Evolutionary conservation across 768 basidiomycete species (phyloP).

Genomic region (Fistulinella prunicolor): DNA sequence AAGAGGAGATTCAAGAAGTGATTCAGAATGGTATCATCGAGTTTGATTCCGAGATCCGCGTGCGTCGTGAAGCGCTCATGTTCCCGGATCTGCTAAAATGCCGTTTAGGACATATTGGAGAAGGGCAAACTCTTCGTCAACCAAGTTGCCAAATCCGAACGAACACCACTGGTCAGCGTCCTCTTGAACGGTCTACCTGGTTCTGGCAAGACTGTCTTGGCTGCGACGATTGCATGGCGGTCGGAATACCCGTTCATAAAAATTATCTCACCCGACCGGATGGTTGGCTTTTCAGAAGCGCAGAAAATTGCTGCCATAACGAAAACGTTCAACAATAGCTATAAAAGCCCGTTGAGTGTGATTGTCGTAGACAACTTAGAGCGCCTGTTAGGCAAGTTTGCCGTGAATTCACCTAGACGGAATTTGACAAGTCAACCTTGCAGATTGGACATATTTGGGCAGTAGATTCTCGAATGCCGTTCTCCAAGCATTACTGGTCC

Average conservation of each 20-base stretch:
- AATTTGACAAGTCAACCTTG: constrained; percentile 4
- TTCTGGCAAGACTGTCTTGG: constrained; percentile 92
- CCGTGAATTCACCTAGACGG: neutral
- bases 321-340: constrained; percentile 92
- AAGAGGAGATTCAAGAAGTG: constrained; percentile 90
- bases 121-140: constrained; percentile 89
- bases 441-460: constrained; percentile 96
- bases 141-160: constrained; percentile 85
- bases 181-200: constrained; percentile 88
- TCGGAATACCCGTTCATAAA: constrained; percentile 99
- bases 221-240: constrained; percentile 87
- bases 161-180: constrained; percentile 90
- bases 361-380: constrained; percentile 96
- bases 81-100: neutral
- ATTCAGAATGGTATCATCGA: constrained; percentile 97
- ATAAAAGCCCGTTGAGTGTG: constrained; percentile 96
- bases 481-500: constrained; percentile 83
- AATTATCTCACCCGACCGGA: constrained; percentile 89
- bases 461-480: constrained; percentile 95
- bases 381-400: constrained; percentile 73
- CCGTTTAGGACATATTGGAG: constrained; percentile 70
- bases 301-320: constrained; percentile 90
- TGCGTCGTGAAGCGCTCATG: constrained; percentile 29
- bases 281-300: constrained; percentile 93
- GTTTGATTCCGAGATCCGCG: constrained; percentile 72